Base-by-base conservation (phyloP, 768 basidiomycete species). In the Tephrocybe sp. region DNA sequence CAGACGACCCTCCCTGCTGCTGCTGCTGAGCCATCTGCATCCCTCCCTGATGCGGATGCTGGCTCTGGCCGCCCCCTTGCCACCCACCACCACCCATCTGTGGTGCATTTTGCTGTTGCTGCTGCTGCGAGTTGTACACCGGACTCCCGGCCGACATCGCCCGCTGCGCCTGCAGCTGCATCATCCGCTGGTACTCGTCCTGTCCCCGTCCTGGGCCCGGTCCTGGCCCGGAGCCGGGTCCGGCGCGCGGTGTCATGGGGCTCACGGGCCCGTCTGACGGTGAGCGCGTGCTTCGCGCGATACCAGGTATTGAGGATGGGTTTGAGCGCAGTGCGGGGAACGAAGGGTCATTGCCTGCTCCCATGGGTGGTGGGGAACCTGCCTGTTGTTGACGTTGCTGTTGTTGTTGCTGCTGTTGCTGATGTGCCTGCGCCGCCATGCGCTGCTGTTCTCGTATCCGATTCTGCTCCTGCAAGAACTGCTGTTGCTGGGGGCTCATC, bases 231-330 rank as follows among this genome's bases (percentile, higher is more conserved):
- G 23, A 5, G 3, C 45, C 48, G 3, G 17, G 26, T 20, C 48
- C 5, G n/a, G 39, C 31, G 13, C 79, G 72, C 14, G 79, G 71
- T 52, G 73, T 74, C 72, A 83, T 68, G 31, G 80, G 77, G 45
- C 80, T 72, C 26, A 74, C 70, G 20, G 72, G 70, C 32, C 75
- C 71, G 53, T 89, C 87, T 14, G 85, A 82, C n/a, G 88, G 88
- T 36, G 88, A 89, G 49, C 87, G 76, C 44, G 81, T 79, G 57
- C 83, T 88, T 59, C 88, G 74, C 17, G 87, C 85, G 46, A 90
- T 90, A 11, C 87, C 87, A 0, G 85, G 86, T 47, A 89, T 84
- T 17, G 79, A 43, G 36, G 38, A 22, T 5, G 59, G 68, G 60
- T 81, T 84, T 36, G 83, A 84, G 16, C 82, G 74, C 26, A 84